Evolutionary conservation across 768 basidiomycete genomes (phyloP).

Genomic region (Aureoboletus auriporus): DNA sequence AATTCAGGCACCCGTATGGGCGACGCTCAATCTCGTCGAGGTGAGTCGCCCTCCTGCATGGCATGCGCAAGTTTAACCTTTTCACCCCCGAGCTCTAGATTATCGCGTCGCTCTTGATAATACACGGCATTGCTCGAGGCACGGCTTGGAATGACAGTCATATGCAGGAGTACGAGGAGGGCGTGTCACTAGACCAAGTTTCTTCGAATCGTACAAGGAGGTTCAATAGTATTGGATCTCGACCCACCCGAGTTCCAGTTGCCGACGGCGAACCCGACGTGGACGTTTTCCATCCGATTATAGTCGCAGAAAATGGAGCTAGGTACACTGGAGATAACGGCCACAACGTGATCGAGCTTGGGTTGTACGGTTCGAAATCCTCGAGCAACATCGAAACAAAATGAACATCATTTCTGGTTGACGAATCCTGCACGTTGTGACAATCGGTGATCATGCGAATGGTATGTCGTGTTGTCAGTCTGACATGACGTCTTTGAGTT

Average conservation of each 20-base stretch:
- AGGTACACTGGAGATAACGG: background rate
- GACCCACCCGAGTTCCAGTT: background rate
- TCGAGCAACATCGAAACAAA: too few relatives aligned
- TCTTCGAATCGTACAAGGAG: background rate
- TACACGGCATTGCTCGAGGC: slow-evolving; percentile 21
- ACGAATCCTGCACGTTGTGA: too few relatives aligned
- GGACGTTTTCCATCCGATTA: background rate
- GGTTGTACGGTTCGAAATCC: too few relatives aligned
- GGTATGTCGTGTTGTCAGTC: background rate
- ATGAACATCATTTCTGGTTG: too few relatives aligned
- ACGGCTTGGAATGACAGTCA: slow-evolving; percentile 10
- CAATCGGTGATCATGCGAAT: too few relatives aligned
- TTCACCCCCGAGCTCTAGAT: slow-evolving; percentile 5
- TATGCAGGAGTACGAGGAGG: background rate
- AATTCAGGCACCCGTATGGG: slow-evolving; percentile 17
- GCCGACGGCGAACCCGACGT: background rate
- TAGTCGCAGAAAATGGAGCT: background rate
- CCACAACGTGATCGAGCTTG: too few relatives aligned
- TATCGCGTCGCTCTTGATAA: slow-evolving; percentile 24
- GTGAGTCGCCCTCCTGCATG: slow-evolving; percentile 3
- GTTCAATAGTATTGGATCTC: slow-evolving; percentile 7
- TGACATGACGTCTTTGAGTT: slow-evolving; percentile 32
- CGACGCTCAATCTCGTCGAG: slow-evolving; percentile 22
- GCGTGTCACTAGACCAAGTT: background rate
- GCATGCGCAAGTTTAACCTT: too few relatives aligned